phyloP scores from a whole-genome alignment of 352 stramenopile species.

The Globisporangium parvum region DNA sequence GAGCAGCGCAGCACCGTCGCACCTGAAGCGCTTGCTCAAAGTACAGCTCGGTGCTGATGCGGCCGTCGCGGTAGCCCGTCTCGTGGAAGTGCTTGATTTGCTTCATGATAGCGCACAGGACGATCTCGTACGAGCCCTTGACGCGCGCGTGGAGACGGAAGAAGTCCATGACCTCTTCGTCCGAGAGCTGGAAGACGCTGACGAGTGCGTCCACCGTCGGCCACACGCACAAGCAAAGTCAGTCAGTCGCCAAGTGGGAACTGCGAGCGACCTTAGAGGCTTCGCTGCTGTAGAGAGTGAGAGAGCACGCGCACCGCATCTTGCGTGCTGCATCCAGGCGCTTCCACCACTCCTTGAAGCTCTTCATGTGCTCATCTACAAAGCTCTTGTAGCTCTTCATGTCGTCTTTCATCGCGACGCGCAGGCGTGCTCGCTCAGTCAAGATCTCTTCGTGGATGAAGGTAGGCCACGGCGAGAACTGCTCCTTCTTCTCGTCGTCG shows the following conservation, averaged over 20 bases:
- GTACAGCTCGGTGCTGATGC: conserved; percentile 58
- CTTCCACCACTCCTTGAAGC: conserved; percentile 53
- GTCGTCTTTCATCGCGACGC: conserved; percentile 77
- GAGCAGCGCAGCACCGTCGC: neutral
- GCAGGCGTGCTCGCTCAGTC: conserved; percentile 83
- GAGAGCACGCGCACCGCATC: conserved; percentile 21
- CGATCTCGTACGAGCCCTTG: conserved; percentile 88
- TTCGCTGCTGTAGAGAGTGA: too few species aligned
- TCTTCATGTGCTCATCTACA: conserved; percentile 58
- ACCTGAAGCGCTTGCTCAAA: conserved; percentile 60
- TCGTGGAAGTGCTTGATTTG: conserved; percentile 90
- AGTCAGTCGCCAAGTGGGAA: too few species aligned
- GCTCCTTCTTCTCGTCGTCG: conserved; percentile 88
- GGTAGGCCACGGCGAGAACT: conserved; percentile 72
- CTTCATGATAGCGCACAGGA: conserved; percentile 88
- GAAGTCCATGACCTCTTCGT: conserved; percentile 79
- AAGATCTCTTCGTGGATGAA: conserved; percentile 93
- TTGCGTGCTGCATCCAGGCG: conserved; percentile 38
- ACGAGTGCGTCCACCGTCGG: too few species aligned
- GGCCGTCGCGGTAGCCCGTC: conserved; percentile 88
- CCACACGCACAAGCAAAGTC: neutral
- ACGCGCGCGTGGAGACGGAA: conserved; percentile 83
- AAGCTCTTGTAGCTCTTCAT: conserved; percentile 65
- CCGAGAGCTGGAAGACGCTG: conserved; percentile 83
- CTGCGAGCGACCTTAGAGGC: too few species aligned